A percentile compares a stretch with the other conserved stretches of the same genome.
Conservation (phyloP, 495 filamentous ascomycete species). For the Penicillium coprophilum region DNA sequence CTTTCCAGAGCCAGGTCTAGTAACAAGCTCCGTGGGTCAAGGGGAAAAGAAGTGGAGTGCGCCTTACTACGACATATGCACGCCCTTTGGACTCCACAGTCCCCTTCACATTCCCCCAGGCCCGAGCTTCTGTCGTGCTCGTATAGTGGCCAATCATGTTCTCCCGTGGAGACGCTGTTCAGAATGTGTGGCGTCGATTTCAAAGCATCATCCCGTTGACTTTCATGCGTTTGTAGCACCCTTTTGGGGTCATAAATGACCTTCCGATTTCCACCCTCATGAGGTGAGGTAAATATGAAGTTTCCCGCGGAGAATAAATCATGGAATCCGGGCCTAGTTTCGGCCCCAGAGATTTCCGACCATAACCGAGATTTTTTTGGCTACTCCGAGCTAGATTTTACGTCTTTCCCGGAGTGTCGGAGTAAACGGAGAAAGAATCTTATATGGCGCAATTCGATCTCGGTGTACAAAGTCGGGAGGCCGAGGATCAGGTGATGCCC, state of each 20-base stretch:
- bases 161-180: not conserved
- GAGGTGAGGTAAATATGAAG: not conserved
- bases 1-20: not conserved
- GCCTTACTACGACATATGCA: constrained; percentile 30
- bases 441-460: constrained; percentile 4
- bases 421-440: constrained; percentile 3
- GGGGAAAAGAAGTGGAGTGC: constrained; percentile 18
- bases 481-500: not conserved
- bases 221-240: not conserved
- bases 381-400: constrained; percentile 13
- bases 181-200: constrained; percentile 1
- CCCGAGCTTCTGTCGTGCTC: constrained; percentile 6
- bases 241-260: not conserved
- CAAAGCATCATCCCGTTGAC: constrained; percentile 6
- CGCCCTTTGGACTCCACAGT: constrained; percentile 32
- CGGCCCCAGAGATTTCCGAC: constrained; percentile 31
- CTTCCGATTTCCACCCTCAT: not conserved
- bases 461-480: constrained; percentile 4
- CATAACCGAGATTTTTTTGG: constrained; percentile 22
- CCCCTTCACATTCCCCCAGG: constrained; percentile 19
- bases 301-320: constrained; percentile 26
- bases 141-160: constrained; percentile 19
- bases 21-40: constrained; percentile 7
- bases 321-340: constrained; percentile 12
- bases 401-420: not conserved